Evolutionary conservation across 129 eudicot species (phyloP), one percentile per base, ranked within the genome.

Genomic region (Tagetes erecta): DNA sequence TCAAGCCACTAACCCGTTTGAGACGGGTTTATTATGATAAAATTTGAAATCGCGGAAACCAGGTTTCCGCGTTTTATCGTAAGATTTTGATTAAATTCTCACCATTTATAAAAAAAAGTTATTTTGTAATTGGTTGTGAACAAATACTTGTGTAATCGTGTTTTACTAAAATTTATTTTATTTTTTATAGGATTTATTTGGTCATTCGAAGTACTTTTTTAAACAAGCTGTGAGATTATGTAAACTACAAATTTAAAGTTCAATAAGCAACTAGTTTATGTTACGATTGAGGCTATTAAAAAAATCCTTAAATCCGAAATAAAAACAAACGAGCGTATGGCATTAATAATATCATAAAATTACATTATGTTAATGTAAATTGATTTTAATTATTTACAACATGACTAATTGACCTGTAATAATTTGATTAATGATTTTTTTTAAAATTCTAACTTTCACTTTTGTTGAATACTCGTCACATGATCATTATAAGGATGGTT

Each of bases 1-100:
- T 30, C 95, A 84, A 66, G 68, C 85, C 0, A 76, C 83, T 49
- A 93, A 90, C 62, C 96, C 98, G 0, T 93, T 93, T 77, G 96
- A 92, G 72, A 66, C 70, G 6, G 36, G 58, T 57, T 49, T 64
- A 1, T 55, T 76, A 39, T 8, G 63, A 55, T 60, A 8, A 56
- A 67, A 76, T 3, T 68, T 6, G 37, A 55, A 40, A 42, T 41
- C 0, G 4, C 1, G 3, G 3, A 39, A 78, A 49, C 30, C n/a
- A 57, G 31, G 46, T 53, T 46, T 57, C 59, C 34, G 71, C 60
- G 71, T 7, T 20, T 10, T 55, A 14, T 20, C 35, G 27, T 20
- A 20, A 1, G 34, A 14, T 27, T 27, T 55, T n/a, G 6, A 27
- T 55, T 55, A 27, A 27, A 20, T 20, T 55, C 3, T 55, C 9